phyloP scores from a whole-genome alignment of 2,329 filamentous ascomycete genomes.

The Arthrobotrys megalospora region DNA sequence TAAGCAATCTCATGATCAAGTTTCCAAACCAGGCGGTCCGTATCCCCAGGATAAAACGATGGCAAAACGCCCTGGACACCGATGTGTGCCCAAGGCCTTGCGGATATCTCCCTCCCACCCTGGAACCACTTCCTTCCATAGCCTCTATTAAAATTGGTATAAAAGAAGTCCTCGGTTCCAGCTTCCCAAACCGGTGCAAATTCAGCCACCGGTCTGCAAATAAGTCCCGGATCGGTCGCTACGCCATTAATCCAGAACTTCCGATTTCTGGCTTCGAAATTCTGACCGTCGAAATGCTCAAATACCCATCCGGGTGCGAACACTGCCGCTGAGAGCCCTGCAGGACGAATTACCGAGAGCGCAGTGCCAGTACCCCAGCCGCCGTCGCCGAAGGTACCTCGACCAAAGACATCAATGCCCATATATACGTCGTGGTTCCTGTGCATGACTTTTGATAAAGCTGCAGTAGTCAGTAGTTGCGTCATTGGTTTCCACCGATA shows the following conservation, averaged over 20 bases:
- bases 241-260: slow-evolving; percentile 63
- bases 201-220: slow-evolving; percentile 61
- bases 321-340: slow-evolving; percentile 67
- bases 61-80: slow-evolving; percentile 63
- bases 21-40: slow-evolving; percentile 61
- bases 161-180: slow-evolving; percentile 62
- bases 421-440: slow-evolving; percentile 66
- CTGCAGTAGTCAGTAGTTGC: slow-evolving; percentile 63
- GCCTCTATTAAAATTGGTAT: slow-evolving; percentile 64
- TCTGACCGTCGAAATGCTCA: slow-evolving; percentile 67
- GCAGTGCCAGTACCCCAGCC: slow-evolving; percentile 65
- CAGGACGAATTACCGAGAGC: slow-evolving; percentile 66
- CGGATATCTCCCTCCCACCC: slow-evolving; percentile 61
- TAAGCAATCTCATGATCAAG: slow-evolving; percentile 61
- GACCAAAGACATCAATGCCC: slow-evolving; percentile 70
- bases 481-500: slow-evolving; percentile 68
- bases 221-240: slow-evolving; percentile 37
- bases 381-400: slow-evolving; percentile 66
- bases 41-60: slow-evolving; percentile 55
- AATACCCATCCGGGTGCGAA: slow-evolving; percentile 70
- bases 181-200: slow-evolving; percentile 58
- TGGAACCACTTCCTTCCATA: slow-evolving; percentile 63
- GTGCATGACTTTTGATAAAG: slow-evolving; percentile 63
- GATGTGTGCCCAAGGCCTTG: slow-evolving; percentile 63
- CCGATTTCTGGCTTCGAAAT: slow-evolving; percentile 62